Percentiles rank a stretch among this genome's conserved stretches.
Conservation (phyloP, 345 rosid genomes). For the Raphanus raphanistrum region DNA sequence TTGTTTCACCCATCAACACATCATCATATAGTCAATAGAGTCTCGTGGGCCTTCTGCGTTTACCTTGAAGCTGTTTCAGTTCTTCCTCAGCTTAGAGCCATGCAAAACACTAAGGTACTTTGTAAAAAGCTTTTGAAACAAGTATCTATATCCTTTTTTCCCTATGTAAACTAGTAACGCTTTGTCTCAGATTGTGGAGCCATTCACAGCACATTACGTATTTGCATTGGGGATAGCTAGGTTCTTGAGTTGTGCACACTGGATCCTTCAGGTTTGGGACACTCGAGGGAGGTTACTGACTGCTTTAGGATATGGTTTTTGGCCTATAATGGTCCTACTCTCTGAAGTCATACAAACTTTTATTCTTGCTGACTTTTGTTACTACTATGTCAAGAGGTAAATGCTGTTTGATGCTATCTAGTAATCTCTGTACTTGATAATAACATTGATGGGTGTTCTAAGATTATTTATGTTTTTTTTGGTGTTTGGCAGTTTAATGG, state of each 20-base stretch:
- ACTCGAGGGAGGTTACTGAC: slow-evolving; percentile 69
- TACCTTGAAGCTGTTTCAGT: slow-evolving; percentile 93
- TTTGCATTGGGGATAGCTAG: slow-evolving; percentile 89
- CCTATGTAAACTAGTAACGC: background rate
- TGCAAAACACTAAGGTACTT: slow-evolving; percentile 90
- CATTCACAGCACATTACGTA: slow-evolving; percentile 89
- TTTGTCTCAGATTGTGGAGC: slow-evolving; percentile 72
- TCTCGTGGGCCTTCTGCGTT: slow-evolving; percentile 86
- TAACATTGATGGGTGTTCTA: background rate
- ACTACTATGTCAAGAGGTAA: slow-evolving; percentile 80
- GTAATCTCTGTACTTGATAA: background rate
- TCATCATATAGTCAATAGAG: slow-evolving; percentile 61
- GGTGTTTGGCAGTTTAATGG: slow-evolving; percentile 56
- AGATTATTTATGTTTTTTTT: background rate
- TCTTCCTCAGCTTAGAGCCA: slow-evolving; percentile 78
- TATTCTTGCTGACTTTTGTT: slow-evolving; percentile 86
- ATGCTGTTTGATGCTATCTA: background rate
- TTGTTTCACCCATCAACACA: slow-evolving; percentile 77
- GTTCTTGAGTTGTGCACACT: slow-evolving; percentile 91
- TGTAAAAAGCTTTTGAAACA: background rate
- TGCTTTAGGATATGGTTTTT: slow-evolving; percentile 81
- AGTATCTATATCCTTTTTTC: background rate
- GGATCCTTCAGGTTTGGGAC: slow-evolving; percentile 93
- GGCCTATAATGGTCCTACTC: slow-evolving; percentile 86
- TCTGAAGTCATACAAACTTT: slow-evolving; percentile 88